Evolutionary conservation across 805 yeast species (phyloP), one percentile per base, ranked within the genome.

Genomic region (Candida namnaoensis): DNA sequence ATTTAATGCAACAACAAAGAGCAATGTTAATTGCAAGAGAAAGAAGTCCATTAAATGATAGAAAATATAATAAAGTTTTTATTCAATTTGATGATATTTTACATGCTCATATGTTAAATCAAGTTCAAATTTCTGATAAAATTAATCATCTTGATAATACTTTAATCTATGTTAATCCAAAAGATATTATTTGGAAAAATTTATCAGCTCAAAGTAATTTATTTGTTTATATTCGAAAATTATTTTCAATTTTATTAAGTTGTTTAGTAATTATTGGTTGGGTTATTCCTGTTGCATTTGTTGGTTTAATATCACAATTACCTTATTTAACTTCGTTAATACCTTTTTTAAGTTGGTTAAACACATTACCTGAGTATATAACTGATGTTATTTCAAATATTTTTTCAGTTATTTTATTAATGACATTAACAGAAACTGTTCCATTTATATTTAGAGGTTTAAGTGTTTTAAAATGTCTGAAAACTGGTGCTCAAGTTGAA

Each of bases 211-310:
- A 58, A 26, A 68, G 64, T 42, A 64, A 68, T 19, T 48, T 64
- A 46, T 49, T 66, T 3, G 57, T 56, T 10, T 60, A 62, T 14
- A 23, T 68, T 0, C 69, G 78, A 51, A 60, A 63, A 13, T 54
- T 66, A 3, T 34, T 68, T 5, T 79, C 82, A 0, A 71, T 69
- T 26, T 38, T 71, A 4, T 33, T 74, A 13, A 67, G 78, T 41
- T 56, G 76, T 8, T 45, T 68, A 1, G 62, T 86, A 1, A 78
- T 82, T 5, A 47, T 76, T 15, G 74, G 76, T 2, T 88, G 95
- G 81, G 85, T 87, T 1, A 58, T 88, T 1, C 96, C 96, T 0
- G 91, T 88, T 1, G 87, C 95, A 0, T 69, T 84, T 44, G 78
- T 87, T 14, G 88, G 91, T 1, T 61, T 87, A 28, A 62, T 88